These are phyloP conservation scores for Gyromitra esculenta DNA, from an alignment of 2,329 filamentous ascomycete species.

Conservation along the genomic window DNA sequence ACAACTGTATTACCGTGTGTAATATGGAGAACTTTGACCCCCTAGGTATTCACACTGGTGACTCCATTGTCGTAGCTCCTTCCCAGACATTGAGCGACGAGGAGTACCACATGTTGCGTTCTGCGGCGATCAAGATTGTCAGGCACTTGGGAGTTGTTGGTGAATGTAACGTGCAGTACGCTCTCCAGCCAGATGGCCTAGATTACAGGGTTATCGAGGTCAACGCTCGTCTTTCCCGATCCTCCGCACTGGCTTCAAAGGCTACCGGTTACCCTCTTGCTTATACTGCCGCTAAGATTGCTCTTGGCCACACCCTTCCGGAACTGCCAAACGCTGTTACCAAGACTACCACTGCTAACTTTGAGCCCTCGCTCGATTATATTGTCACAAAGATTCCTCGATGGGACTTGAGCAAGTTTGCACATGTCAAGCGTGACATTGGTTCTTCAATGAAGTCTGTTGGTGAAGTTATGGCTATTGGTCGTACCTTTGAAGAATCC, in stretches of 20 bases:
- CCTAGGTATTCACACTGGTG: conserved; percentile 95
- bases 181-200: conserved; percentile 92
- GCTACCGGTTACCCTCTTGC: conserved; percentile 96
- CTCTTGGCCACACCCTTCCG: conserved; percentile 91
- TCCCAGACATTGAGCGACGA: conserved; percentile 97
- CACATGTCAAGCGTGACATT: conserved; percentile 97
- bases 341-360: conserved; percentile 98
- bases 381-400: conserved; percentile 98
- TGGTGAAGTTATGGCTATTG: conserved; percentile 99
- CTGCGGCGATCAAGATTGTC: conserved; percentile 97
- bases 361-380: conserved; percentile 96
- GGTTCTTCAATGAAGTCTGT: conserved; percentile 99
- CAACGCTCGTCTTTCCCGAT: conserved; percentile 97
- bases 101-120: conserved; percentile 99
- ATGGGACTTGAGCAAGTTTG: conserved; percentile 99
- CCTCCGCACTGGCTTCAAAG: conserved; percentile 95
- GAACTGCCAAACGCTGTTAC: conserved; percentile 98
- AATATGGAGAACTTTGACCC: conserved; percentile 99
- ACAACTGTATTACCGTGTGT: conserved; percentile 99
- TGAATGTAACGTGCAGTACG: conserved; percentile 99
- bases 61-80: conserved; percentile 97
- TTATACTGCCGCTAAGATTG: conserved; percentile 98
- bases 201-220: conserved; percentile 99
- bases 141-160: conserved; percentile 96
- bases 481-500: conserved; percentile 96